Percentiles rank a stretch among this genome's conserved stretches.
phyloP scores from a whole-genome alignment of 225 moss, liverwort and hornwort species.

The Pleurozium schreberi region DNA sequence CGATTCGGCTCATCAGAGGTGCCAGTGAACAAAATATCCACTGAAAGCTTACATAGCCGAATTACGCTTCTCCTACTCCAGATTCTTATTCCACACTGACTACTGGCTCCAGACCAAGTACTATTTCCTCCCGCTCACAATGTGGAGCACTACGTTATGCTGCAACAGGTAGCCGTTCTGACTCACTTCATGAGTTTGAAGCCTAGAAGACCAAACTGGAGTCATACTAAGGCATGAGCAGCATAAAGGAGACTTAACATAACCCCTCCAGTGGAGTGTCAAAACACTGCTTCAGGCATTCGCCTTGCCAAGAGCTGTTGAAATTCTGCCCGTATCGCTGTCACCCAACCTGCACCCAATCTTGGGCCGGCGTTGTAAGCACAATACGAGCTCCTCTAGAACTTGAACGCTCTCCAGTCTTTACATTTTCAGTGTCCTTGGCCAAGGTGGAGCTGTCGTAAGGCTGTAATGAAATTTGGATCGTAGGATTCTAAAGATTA shows the following conservation, averaged over 20 bases:
- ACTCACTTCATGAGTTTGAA: background rate
- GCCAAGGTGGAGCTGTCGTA: background rate
- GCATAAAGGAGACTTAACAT: background rate
- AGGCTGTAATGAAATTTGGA: background rate
- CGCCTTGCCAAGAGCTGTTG: background rate
- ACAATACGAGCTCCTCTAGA: background rate
- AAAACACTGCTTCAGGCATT: background rate
- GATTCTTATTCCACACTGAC: background rate
- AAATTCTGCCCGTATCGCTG: background rate
- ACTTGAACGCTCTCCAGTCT: background rate
- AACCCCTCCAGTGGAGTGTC: background rate
- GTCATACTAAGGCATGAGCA: background rate
- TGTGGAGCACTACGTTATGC: background rate
- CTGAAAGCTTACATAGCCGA: background rate
- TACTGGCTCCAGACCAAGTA: background rate
- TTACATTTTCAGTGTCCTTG: background rate
- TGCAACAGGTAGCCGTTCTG: background rate
- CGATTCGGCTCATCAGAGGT: background rate
- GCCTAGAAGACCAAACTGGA: background rate
- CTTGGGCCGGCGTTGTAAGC: background rate
- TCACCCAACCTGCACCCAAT: background rate
- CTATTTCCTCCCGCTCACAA: background rate
- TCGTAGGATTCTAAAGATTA: background rate
- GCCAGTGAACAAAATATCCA: constrained; percentile 3
- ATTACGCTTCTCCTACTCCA: background rate